Base-by-base conservation (phyloP, 768 basidiomycete genomes). In the Russula dissimulans region DNA sequence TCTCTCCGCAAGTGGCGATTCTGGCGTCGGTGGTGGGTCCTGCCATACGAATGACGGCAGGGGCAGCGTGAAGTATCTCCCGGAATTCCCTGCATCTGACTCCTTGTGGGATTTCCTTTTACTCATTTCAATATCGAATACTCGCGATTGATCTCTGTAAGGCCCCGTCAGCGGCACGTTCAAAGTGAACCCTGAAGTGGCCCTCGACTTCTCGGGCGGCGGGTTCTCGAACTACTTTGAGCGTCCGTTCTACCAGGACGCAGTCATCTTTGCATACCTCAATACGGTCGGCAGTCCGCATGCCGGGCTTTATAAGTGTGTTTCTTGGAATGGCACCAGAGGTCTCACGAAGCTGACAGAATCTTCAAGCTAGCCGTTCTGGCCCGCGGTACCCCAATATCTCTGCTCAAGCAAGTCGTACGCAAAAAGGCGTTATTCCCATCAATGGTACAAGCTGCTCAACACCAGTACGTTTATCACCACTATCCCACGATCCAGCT, bases 1-100 rank as follows among this genome's bases (percentile, higher is more conserved):
- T 32, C 76, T 86, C 72, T 86, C 85, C 75, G 80, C 80, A 41
- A 81, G 80, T 56, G 86, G 86, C 42, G 85, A 86, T 64, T 70
- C 66, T 54, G 85, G 84, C 43, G 85, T 86, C 41, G 85, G 86
- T 42, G 81, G 71, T 14, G 84, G 84, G 15, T 71, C 77, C 59
- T 87, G 85, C 68, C 52, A 56, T n/a, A n/a, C n/a, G 22, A 26
- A 26, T 26, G 22, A 26, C 22, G 22, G 22, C 22, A 26, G 1
- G 3, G 66, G 70, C 59, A 67, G 60, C 10, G 59, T 62, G 32
- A 61, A 62, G 38, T 76, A 75, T 68, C 66, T 69, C 11, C 72
- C 69, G 36, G 54, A 51, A 8, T 80, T 80, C 67, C 79, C 79
- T 7, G 62, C 68, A 26, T 68, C 70, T 26, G 22, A 26, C 22